Base-by-base conservation (phyloP, 1,139 yeast genomes). In the Saccharomyces pastorianus region DNA sequence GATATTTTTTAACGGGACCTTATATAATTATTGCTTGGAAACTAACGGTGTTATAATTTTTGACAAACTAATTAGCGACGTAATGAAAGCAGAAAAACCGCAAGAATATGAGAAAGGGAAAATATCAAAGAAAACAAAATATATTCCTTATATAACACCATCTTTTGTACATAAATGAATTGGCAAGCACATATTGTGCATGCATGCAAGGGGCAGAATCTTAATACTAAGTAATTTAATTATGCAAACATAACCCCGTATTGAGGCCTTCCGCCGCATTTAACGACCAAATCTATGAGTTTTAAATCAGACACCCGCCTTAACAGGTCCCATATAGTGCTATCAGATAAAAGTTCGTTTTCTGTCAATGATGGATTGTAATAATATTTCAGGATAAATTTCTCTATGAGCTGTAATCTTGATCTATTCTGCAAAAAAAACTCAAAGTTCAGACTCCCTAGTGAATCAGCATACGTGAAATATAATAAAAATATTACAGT, bases 211-310 rank as follows among this genome's bases (percentile, higher is more conserved):
- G 13, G 25, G n/a, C 7, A 11, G 8, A 38, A 8, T 38, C 26
- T 6, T 9, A 38, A 11, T 20, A 17, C 17, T 14, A 38, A 14
- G 25, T n/a, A 8, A 34, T 14, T n/a, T 17, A 38, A 8, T 25
- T 38, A 38, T 17, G 44, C 20, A 38, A 38, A 38, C 29, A 54
- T 27, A 46, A 42, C 28, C 51, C 48, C 47, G 49, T 56, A 56
- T 49, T 59, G 61, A 49, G 68, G 66, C 23, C 51, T 52, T 13
- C 64, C 68, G 13, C 68, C 68, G 32, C 53, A 50, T 9, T 49
- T 42, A 13, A 56, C 56, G 0, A 64, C 49, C 4, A 56, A 7
- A 47, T 63, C 62, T 9, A 61, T 60, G 8, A 64, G 53, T 8
- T 49, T 20, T 28, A 57, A 56, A 38, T 61, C 59, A 17, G 60